A percentile compares a stretch with the other conserved stretches of the same genome.
Evolutionary conservation across 257 asterid species (phyloP).

Genomic region (Ilex aquifolium): DNA sequence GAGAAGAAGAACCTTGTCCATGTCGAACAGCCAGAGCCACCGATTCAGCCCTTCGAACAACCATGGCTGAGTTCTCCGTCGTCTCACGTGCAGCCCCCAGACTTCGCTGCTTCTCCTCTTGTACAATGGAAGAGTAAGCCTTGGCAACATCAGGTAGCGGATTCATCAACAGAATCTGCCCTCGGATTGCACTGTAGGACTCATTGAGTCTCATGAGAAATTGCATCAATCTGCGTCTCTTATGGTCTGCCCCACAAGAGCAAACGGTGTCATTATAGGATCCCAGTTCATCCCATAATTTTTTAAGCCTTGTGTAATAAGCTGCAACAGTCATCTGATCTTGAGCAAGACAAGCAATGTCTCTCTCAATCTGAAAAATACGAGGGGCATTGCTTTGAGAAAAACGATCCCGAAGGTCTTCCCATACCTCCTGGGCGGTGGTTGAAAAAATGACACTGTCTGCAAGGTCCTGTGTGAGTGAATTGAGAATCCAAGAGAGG

Average conservation of each 20-base stretch:
- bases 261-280: constrained; percentile 1
- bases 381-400: background rate
- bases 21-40: constrained; percentile 1
- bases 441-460: no score
- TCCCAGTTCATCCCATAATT: background rate
- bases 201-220: constrained; percentile 2
- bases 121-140: background rate
- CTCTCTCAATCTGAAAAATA: background rate
- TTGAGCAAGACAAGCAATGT: constrained; percentile 1
- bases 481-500: background rate
- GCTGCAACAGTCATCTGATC: constrained; percentile 1
- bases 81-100: background rate
- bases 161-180: background rate
- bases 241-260: background rate
- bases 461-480: background rate
- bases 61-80: background rate
- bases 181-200: background rate
- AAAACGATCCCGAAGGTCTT: background rate
- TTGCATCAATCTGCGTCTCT: background rate
- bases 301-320: background rate
- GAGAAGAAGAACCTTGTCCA: background rate
- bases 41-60: background rate
- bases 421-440: background rate
- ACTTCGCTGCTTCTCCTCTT: background rate
- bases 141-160: background rate